Evolutionary conservation across 257 asterid species (phyloP), one percentile per base, ranked within the genome.

Genomic region (Nicotiana knightiana): DNA sequence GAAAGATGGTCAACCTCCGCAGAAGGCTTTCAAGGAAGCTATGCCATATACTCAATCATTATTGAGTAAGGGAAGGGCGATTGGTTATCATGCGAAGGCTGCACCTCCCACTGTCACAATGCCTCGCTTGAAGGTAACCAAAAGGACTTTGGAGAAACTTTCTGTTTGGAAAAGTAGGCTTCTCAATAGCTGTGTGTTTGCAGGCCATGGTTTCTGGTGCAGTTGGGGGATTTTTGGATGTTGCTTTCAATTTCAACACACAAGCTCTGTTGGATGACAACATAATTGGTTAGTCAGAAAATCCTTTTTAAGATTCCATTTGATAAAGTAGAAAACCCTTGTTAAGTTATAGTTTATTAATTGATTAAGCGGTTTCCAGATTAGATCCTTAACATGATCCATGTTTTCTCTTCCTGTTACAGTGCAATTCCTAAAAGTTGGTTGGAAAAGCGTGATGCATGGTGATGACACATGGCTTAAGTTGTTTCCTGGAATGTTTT

Each of bases 171-270:
- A n/a, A 48, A 63, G 51, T 63, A 1, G 43, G n/a, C 30, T 80
- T 80, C 11, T 46, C 54, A 9, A 13, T 32, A 46, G 59, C 30
- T 0, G 58, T 75, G 9, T 84, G 24, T 39, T 70, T 61, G 82
- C 90, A 95, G 98, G 98, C 99, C 68, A 91, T 93, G 94, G 93
- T 95, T 86, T 95, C 99, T 78, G 99, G 99, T 67, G 98, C 95
- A 13, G 88, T 95, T 30, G 99, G 99, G 82, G 98, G 97, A 81
- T 95, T 90, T 87, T 81, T 95, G 84, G 99, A 95, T 39, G 94
- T 95, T 85, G 99, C 99, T 66, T 86, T 91, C 81, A 95, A 95
- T 87, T 95, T 95, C 88, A 93, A 95, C 83, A 92, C 99, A 0
- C 97, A 93, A 84, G 97, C 96, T 21, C 83, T 95, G 85, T 35